These are phyloP conservation scores for Kwoniella pini DNA, from an alignment of 768 basidiomycete species.

Conservation along the genomic window DNA sequence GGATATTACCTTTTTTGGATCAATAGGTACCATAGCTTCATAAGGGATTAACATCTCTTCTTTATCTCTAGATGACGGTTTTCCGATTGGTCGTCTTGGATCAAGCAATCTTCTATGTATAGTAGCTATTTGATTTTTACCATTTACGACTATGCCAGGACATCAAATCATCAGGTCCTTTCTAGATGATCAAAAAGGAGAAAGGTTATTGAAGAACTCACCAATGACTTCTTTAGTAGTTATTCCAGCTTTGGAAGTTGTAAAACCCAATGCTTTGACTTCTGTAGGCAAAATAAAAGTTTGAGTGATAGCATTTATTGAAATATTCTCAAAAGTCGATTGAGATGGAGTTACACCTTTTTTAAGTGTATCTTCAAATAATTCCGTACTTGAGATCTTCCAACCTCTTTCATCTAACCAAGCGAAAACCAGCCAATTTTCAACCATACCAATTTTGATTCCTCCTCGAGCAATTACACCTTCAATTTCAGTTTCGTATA, in stretches of 20 bases:
- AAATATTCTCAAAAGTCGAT: constrained; percentile 62
- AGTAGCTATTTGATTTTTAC: constrained; percentile 70
- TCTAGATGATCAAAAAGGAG: no score
- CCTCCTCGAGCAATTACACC: constrained; percentile 41
- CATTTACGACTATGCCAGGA: constrained; percentile 83
- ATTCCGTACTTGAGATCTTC: constrained; percentile 76
- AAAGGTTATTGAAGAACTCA: constrained; percentile 56
- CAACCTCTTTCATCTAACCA: constrained; percentile 73
- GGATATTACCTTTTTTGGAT: constrained; percentile 64
- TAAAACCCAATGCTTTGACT: constrained; percentile 70
- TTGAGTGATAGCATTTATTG: constrained; percentile 66
- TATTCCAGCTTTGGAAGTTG: constrained; percentile 85
- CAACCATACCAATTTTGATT: constrained; percentile 68
- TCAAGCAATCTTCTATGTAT: constrained; percentile 74
- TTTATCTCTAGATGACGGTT: constrained; percentile 71
- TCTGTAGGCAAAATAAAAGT: constrained; percentile 70
- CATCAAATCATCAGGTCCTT: no score
- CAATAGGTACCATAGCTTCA: constrained; percentile 73
- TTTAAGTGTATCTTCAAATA: constrained; percentile 82
- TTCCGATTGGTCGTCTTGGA: constrained; percentile 76
- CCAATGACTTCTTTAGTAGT: constrained; percentile 82
- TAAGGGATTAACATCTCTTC: constrained; percentile 87
- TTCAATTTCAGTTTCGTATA: constrained; percentile 69
- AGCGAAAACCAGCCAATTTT: constrained; percentile 93
- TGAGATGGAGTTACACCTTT: constrained; percentile 67